phyloP scores from a whole-genome alignment of 2,329 filamentous ascomycete species.

The Pseudopithomyces chartarum region DNA sequence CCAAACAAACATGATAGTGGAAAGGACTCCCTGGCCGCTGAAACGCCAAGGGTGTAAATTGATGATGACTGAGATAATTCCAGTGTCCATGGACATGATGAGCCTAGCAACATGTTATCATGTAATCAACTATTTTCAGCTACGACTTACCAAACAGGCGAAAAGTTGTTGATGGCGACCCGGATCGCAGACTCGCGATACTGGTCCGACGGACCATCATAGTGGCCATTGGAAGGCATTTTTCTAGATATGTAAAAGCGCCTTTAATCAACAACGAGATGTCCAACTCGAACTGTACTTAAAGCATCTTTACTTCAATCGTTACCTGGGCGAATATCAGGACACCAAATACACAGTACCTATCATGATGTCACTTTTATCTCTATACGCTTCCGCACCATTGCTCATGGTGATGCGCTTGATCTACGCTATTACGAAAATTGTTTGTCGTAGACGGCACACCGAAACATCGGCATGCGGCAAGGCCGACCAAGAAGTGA shows the following conservation, averaged over 20 bases:
- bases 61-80: constrained; percentile 63
- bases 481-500: neutral
- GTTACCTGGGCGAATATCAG: no score
- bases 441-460: neutral
- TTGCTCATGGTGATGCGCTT: neutral
- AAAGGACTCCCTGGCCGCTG: constrained; percentile 48
- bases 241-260: neutral
- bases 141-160: constrained; percentile 17
- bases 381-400: neutral
- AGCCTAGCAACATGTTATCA: constrained; percentile 12
- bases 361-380: neutral
- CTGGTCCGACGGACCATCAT: neutral
- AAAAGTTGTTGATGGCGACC: constrained; percentile 24
- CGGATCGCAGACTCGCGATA: constrained; percentile 14
- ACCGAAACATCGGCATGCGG: no score
- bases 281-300: no score
- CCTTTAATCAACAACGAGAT: neutral
- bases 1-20: constrained; percentile 22
- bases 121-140: neutral
- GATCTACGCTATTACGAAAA: neutral
- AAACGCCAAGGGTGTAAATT: constrained; percentile 65
- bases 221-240: neutral
- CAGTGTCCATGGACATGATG: constrained; percentile 55
- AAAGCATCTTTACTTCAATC: no score
- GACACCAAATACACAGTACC: neutral